Evolutionary conservation across 768 basidiomycete species (phyloP).

Genomic region (Termitomyces bulborhizus): DNA sequence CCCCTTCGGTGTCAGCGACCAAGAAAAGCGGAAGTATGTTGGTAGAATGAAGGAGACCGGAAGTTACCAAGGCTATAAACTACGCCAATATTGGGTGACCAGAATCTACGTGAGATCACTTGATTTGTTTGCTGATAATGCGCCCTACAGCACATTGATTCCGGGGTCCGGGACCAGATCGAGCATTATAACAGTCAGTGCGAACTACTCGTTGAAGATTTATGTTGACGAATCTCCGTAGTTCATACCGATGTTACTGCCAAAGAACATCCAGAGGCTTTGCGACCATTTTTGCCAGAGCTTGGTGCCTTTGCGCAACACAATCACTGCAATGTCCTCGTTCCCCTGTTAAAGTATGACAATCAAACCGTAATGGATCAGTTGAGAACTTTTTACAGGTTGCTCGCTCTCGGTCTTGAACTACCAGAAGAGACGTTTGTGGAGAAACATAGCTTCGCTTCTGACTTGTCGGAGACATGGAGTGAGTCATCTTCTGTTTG

Average conservation of each 20-base stretch:
- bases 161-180: constrained; percentile 56
- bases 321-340: constrained; percentile 30
- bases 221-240: constrained; percentile 6
- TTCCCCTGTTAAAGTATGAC: constrained; percentile 28
- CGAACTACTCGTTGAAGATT: not conserved
- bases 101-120: not conserved
- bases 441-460: constrained; percentile 30
- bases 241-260: constrained; percentile 28
- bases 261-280: constrained; percentile 26
- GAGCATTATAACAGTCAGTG: constrained; percentile 57
- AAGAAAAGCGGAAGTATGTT: constrained; percentile 32
- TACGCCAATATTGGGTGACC: constrained; percentile 15
- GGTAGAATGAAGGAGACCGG: constrained; percentile 30
- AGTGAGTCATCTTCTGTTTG: not conserved
- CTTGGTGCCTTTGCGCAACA: constrained; percentile 27
- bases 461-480: constrained; percentile 9
- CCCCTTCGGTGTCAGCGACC: constrained; percentile 29
- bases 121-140: not conserved
- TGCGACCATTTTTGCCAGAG: constrained; percentile 31
- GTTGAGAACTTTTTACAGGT: not conserved
- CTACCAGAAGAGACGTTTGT: constrained; percentile 40
- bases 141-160: constrained; percentile 47
- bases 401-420: constrained; percentile 39
- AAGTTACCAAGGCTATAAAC: constrained; percentile 35
- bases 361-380: not conserved